These are phyloP conservation scores for Xylaria multiplex DNA, from an alignment of 2,329 filamentous ascomycete species.

Conservation along the genomic window DNA sequence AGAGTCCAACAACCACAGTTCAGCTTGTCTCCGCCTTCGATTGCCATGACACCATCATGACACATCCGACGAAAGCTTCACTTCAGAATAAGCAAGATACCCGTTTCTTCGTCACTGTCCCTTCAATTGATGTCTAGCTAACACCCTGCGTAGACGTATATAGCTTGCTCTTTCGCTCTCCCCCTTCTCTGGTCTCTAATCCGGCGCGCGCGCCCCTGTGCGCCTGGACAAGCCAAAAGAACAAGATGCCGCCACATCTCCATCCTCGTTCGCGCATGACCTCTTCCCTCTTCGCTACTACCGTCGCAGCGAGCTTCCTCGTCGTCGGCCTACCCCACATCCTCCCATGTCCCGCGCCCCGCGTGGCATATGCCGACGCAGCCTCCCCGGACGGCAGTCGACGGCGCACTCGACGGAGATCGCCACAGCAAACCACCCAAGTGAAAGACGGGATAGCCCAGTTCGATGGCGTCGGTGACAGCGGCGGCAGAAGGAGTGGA, in stretches of 20 bases:
- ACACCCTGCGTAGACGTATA: not conserved
- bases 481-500: slow-evolving; percentile 28
- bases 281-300: slow-evolving; percentile 93
- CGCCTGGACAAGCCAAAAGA: slow-evolving; percentile 14
- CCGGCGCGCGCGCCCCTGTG: slow-evolving; percentile 13
- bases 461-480: slow-evolving; percentile 48
- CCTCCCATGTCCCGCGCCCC: slow-evolving; percentile 88
- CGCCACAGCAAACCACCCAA: slow-evolving; percentile 48
- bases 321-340: slow-evolving; percentile 92
- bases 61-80: not conserved
- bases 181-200: slow-evolving; percentile 7
- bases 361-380: slow-evolving; percentile 78
- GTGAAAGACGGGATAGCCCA: slow-evolving; percentile 60
- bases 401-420: slow-evolving; percentile 46
- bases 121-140: slow-evolving; percentile 10
- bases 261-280: slow-evolving; percentile 95
- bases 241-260: slow-evolving; percentile 81
- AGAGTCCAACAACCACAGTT: no score
- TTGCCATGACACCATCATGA: slow-evolving; percentile 23
- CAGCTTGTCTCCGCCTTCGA: slow-evolving; percentile 1
- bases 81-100: not conserved
- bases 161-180: not conserved
- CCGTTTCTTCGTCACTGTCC: not conserved
- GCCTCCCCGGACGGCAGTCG: slow-evolving; percentile 45
- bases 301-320: slow-evolving; percentile 86